phyloP scores from a whole-genome alignment of 176 grass and related monocot genomes.

The Areca catechu region DNA sequence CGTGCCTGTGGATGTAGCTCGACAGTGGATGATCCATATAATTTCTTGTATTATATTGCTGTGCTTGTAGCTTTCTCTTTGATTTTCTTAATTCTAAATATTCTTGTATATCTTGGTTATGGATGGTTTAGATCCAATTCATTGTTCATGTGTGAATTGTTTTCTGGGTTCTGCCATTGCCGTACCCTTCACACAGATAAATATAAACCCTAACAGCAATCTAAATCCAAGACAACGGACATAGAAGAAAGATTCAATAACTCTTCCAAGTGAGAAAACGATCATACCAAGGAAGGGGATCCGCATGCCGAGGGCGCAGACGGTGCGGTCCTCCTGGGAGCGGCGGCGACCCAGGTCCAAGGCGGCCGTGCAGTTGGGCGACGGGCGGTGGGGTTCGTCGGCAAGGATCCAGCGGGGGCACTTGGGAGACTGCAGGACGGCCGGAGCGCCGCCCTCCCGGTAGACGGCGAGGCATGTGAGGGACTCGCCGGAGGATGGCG shows the following conservation, averaged over 20 bases:
- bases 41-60: no score
- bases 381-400: constrained; percentile 6
- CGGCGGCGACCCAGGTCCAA: constrained; percentile 47
- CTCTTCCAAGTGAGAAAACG: no score
- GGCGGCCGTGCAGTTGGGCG: constrained; percentile 45
- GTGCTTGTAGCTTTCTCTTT: no score
- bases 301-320: constrained; percentile 75
- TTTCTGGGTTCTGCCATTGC: no score
- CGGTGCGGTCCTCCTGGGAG: constrained; percentile 69
- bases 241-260: neutral
- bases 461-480: constrained; percentile 64
- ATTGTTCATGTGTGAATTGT: no score
- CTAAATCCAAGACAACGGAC: neutral
- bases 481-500: constrained; percentile 38
- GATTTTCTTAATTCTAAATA: no score
- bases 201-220: no score
- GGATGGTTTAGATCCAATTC: no score
- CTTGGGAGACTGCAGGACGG: constrained; percentile 74
- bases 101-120: no score
- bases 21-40: no score
- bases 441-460: constrained; percentile 72
- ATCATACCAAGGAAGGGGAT: constrained; percentile 69
- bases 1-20: no score
- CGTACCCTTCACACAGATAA: no score
- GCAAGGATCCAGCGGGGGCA: constrained; percentile 76